Percentiles rank a stretch among this genome's conserved stretches.
These are phyloP conservation scores for Huntiella abstrusa DNA, from an alignment of 2,329 filamentous ascomycete genomes.

Conservation along the genomic window DNA sequence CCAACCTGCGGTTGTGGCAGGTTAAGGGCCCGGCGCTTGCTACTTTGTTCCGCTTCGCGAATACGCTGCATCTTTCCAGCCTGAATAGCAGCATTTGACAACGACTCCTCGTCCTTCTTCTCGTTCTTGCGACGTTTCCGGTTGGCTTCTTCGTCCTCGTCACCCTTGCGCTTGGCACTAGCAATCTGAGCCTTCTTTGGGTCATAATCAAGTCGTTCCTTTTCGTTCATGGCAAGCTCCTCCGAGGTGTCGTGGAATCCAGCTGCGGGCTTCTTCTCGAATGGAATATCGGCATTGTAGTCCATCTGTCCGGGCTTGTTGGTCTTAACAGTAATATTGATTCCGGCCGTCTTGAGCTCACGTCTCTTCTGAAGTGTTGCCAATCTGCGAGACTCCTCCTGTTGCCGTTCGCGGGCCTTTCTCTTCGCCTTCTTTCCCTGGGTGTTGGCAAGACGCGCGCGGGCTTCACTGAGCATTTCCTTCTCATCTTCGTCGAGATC, in stretches of 20 bases:
- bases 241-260: slow-evolving; percentile 91
- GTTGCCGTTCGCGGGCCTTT: slow-evolving; percentile 84
- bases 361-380: slow-evolving; percentile 86
- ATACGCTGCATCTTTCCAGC: slow-evolving; percentile 90
- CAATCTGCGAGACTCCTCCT: slow-evolving; percentile 82
- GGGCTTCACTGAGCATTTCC: slow-evolving; percentile 96
- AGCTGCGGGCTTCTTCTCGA: slow-evolving; percentile 73
- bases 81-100: slow-evolving; percentile 64
- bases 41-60: slow-evolving; percentile 89
- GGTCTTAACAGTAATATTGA: slow-evolving; percentile 89
- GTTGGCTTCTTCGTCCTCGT: slow-evolving; percentile 60
- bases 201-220: slow-evolving; percentile 68
- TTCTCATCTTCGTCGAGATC: slow-evolving; percentile 98
- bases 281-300: slow-evolving; percentile 97
- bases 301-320: slow-evolving; percentile 96
- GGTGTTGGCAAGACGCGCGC: slow-evolving; percentile 88
- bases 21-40: slow-evolving; percentile 68
- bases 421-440: slow-evolving; percentile 98
- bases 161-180: slow-evolving; percentile 74
- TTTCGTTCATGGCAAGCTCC: slow-evolving; percentile 64
- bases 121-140: slow-evolving; percentile 83
- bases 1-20: slow-evolving; percentile 81
- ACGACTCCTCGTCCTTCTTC: slow-evolving; percentile 55
- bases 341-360: slow-evolving; percentile 91
- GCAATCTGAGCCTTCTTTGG: slow-evolving; percentile 78